Evolutionary conservation across 1,139 yeast genomes (phyloP).

Genomic region (Geotrichum candidum): DNA sequence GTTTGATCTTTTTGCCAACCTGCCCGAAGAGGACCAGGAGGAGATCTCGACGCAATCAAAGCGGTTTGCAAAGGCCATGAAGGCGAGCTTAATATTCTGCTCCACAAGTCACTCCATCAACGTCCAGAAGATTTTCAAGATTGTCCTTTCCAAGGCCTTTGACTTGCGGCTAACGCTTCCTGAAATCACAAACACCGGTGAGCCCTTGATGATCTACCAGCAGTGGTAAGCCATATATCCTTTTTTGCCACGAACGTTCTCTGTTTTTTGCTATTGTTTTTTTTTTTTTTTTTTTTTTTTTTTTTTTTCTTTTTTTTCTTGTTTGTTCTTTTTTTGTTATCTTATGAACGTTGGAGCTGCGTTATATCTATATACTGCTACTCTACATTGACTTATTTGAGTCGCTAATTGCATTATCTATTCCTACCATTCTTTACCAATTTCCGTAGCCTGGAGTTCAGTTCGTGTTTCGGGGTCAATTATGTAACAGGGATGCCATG

Average conservation of each 20-base stretch:
- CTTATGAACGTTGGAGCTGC: background rate
- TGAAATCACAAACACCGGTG: conserved; percentile 78
- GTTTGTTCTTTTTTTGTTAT: background rate
- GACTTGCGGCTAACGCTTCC: conserved; percentile 79
- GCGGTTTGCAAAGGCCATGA: conserved; percentile 87
- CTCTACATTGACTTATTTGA: background rate
- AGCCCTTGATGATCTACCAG: conserved; percentile 73
- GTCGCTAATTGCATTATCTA: conserved; percentile 9
- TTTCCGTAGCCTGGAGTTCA: background rate
- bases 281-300: background rate
- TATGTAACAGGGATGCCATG: background rate
- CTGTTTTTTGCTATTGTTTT: background rate
- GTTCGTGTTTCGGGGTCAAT: background rate
- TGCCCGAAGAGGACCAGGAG: conserved; percentile 74
- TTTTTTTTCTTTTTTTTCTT: background rate
- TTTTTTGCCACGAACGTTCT: background rate
- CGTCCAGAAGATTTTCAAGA: conserved; percentile 89
- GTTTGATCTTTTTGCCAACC: conserved; percentile 69
- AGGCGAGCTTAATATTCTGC: conserved; percentile 82
- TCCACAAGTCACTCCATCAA: conserved; percentile 92
- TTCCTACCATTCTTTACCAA: background rate
- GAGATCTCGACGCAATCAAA: conserved; percentile 82
- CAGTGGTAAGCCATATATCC: conserved; percentile 28
- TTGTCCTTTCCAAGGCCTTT: conserved; percentile 86
- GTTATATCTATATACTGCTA: background rate